A percentile compares a stretch with the other conserved stretches of the same genome.
phyloP scores from a whole-genome alignment of 371 early-diverging fungal species.

The Mucor racemosus region DNA sequence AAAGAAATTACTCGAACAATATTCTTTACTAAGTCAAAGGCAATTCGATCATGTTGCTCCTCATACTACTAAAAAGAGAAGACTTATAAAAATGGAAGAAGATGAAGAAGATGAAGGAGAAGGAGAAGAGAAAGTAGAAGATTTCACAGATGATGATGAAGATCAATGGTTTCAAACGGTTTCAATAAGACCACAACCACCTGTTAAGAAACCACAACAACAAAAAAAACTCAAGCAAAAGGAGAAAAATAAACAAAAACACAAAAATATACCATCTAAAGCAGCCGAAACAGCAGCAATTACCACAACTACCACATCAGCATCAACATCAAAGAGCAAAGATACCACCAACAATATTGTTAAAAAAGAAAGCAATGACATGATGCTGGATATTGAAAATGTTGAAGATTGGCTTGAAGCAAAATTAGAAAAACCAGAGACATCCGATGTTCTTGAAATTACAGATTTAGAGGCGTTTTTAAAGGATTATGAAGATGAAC shows the following conservation, averaged over 20 bases:
- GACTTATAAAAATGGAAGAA: background rate
- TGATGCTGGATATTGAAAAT: conserved; percentile 12
- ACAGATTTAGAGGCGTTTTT: conserved; percentile 14
- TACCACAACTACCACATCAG: background rate
- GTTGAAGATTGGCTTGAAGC: conserved; percentile 17
- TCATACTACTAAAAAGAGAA: background rate
- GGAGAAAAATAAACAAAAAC: background rate
- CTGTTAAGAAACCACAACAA: background rate
- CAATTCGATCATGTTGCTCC: background rate
- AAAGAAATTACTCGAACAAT: conserved; percentile 14
- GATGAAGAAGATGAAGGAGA: background rate
- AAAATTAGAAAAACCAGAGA: conserved; percentile 1
- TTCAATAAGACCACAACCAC: conserved; percentile 15
- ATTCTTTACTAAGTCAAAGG: background rate
- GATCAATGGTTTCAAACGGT: conserved; percentile 29
- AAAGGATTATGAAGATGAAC: background rate
- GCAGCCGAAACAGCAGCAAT: background rate
- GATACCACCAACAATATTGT: background rate
- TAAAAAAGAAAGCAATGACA: background rate
- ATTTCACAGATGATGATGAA: conserved; percentile 12
- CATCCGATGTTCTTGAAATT: conserved; percentile 4
- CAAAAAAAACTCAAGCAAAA: background rate
- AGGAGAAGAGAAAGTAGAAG: background rate
- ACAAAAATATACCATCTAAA: background rate
- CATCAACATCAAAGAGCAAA: background rate